Percentiles rank a stretch among this genome's conserved stretches.
phyloP scores from a whole-genome alignment of 208 protist species.

The Leishmania turanica region DNA sequence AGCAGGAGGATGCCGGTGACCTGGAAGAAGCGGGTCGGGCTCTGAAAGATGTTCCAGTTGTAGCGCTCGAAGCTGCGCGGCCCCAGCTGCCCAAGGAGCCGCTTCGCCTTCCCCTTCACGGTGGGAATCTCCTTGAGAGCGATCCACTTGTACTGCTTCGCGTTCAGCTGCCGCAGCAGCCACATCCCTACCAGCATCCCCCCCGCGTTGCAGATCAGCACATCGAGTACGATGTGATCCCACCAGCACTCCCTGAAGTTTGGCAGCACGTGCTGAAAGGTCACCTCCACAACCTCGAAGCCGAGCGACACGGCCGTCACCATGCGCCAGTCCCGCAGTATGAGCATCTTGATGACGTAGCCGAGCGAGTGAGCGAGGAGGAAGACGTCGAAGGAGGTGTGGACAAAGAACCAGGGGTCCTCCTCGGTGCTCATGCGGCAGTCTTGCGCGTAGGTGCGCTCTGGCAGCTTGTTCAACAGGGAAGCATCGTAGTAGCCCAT shows the following conservation, averaged over 20 bases:
- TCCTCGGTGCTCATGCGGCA: conserved; percentile 92
- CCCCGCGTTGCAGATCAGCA: conserved; percentile 95
- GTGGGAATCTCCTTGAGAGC: conserved; percentile 61
- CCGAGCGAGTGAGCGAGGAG: conserved; percentile 94
- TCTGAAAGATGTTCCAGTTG: conserved; percentile 91
- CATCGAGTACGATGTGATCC: conserved; percentile 97
- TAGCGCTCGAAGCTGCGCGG: conserved; percentile 87
- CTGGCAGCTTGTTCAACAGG: conserved; percentile 68
- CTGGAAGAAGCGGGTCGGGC: conserved; percentile 72
- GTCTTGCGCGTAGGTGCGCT: conserved; percentile 93
- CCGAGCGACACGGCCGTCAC: conserved; percentile 84
- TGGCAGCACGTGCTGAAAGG: conserved; percentile 94
- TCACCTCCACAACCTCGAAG: conserved; percentile 97
- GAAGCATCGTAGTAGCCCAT: conserved; percentile 84
- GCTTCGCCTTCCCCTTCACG: conserved; percentile 60
- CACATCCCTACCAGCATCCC: conserved; percentile 93
- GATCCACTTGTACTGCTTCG: conserved; percentile 87
- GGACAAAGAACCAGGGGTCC: conserved; percentile 74
- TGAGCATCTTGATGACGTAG: conserved; percentile 94
- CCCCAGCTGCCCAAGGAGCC: conserved; percentile 80
- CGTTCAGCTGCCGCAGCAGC: conserved; percentile 60
- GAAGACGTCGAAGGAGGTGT: conserved; percentile 94
- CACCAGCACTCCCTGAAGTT: conserved; percentile 99
- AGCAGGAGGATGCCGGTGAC: conserved; percentile 61
- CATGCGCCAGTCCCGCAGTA: conserved; percentile 93